Conservation (phyloP, 345 rosid species). For the Trapa bicornis region DNA sequence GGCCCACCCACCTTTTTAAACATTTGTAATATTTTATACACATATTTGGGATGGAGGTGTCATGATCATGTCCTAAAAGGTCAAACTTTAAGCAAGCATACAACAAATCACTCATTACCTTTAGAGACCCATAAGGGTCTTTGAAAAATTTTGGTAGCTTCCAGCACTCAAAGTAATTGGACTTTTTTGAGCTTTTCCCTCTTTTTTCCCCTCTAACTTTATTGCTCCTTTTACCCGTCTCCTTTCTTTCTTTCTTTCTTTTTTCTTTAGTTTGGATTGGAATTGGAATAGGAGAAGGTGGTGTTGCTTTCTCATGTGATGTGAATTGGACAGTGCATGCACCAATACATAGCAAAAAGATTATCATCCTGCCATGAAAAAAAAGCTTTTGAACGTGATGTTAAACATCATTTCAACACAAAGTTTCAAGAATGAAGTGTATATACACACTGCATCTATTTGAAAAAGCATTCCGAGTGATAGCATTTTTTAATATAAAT, state of each 20-base stretch:
- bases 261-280: conserved; percentile 7
- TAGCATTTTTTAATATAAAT: no score
- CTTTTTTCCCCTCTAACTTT: background rate
- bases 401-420: background rate
- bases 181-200: conserved; percentile 23
- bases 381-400: background rate
- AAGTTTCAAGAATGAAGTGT: background rate
- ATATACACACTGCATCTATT: no score
- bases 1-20: conserved; percentile 26
- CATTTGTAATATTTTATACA: background rate
- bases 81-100: conserved; percentile 63
- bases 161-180: conserved; percentile 58
- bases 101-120: conserved; percentile 28
- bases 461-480: no score
- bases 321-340: conserved; percentile 21
- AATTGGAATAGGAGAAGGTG: conserved; percentile 27
- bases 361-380: conserved; percentile 9
- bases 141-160: conserved; percentile 45
- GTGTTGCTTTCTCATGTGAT: conserved; percentile 18
- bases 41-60: background rate
- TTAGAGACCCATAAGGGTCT: conserved; percentile 8
- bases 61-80: conserved; percentile 29
- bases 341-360: conserved; percentile 30
- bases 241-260: background rate
- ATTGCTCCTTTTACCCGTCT: background rate